Conservation (phyloP, 768 basidiomycete species). For the Podaxis carcinomalis region DNA sequence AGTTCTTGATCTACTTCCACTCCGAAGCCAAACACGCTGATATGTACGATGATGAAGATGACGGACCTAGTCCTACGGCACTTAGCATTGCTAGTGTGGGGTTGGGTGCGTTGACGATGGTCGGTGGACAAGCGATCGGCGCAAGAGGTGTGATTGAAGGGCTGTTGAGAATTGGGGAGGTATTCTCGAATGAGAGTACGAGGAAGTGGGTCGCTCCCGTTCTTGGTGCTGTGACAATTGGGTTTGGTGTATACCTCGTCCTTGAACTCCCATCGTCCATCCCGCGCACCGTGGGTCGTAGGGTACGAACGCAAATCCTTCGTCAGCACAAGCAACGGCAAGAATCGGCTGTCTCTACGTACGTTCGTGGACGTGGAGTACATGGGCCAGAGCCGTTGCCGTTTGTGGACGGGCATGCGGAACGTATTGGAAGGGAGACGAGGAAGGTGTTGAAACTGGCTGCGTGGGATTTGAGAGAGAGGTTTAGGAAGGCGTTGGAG, state of each 20-base stretch:
- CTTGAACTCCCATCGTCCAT: constrained; percentile 85
- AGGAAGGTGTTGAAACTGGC: constrained; percentile 90
- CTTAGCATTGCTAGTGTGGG: constrained; percentile 73
- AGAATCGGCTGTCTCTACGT: background rate
- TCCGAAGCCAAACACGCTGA: constrained; percentile 18
- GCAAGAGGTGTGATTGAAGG: constrained; percentile 76
- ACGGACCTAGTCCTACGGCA: constrained; percentile 46
- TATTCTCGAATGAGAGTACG: constrained; percentile 75
- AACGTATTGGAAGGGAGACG: constrained; percentile 76
- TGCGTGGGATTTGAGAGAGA: constrained; percentile 84
- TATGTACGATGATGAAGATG: constrained; percentile 25
- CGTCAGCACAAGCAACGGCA: constrained; percentile 13
- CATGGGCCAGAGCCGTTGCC: constrained; percentile 44
- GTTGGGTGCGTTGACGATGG: constrained; percentile 84
- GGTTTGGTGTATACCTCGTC: constrained; percentile 75
- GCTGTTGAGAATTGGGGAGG: constrained; percentile 66
- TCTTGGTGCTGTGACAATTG: constrained; percentile 70
- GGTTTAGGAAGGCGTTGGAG: constrained; percentile 79
- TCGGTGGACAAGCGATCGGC: constrained; percentile 80
- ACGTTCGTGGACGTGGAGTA: constrained; percentile 26
- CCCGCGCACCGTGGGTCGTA: constrained; percentile 84
- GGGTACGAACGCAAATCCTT: constrained; percentile 65
- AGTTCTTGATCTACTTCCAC: constrained; percentile 69
- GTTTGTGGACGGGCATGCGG: constrained; percentile 65
- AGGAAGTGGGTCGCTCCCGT: constrained; percentile 88